phyloP scores from a whole-genome alignment of 495 filamentous ascomycete genomes.

The Penicillium silybi region DNA sequence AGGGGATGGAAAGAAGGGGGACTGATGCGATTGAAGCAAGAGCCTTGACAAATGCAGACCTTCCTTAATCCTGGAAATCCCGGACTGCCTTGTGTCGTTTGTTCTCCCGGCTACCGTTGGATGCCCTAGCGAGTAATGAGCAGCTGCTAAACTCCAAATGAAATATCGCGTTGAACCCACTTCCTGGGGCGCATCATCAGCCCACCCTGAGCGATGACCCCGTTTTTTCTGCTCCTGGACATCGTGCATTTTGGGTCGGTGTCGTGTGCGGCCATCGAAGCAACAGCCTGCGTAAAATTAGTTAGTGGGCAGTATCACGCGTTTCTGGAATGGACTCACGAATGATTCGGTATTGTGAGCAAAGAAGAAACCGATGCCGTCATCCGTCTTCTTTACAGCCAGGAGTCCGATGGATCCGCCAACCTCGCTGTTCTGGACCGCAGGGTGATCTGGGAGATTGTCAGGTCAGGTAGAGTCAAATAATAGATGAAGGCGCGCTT shows the following conservation, averaged over 20 bases:
- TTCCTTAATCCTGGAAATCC: background rate
- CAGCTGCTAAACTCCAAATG: background rate
- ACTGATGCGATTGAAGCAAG: background rate
- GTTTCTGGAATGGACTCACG: constrained; percentile 31
- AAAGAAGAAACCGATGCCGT: constrained; percentile 75
- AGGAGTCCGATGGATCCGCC: constrained; percentile 78
- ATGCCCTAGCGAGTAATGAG: background rate
- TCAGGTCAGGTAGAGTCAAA: background rate
- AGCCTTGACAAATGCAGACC: background rate
- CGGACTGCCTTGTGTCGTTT: background rate
- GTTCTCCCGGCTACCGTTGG: too few relatives aligned
- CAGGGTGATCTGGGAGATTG: constrained; percentile 56
- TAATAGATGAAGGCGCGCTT: background rate
- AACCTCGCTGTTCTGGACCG: constrained; percentile 66
- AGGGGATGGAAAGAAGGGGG: background rate
- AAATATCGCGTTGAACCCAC: background rate
- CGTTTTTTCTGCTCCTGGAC: background rate
- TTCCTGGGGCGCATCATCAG: constrained; percentile 15
- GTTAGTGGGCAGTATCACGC: constrained; percentile 1
- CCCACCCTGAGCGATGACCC: background rate
- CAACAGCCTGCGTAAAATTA: constrained; percentile 55
- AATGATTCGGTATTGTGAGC: constrained; percentile 94
- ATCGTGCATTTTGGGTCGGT: constrained; percentile 44
- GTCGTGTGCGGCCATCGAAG: constrained; percentile 92
- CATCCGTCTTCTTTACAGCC: constrained; percentile 69